Base-by-base conservation (phyloP, 2,329 filamentous ascomycete species). In the Xylariaceae sp. region DNA sequence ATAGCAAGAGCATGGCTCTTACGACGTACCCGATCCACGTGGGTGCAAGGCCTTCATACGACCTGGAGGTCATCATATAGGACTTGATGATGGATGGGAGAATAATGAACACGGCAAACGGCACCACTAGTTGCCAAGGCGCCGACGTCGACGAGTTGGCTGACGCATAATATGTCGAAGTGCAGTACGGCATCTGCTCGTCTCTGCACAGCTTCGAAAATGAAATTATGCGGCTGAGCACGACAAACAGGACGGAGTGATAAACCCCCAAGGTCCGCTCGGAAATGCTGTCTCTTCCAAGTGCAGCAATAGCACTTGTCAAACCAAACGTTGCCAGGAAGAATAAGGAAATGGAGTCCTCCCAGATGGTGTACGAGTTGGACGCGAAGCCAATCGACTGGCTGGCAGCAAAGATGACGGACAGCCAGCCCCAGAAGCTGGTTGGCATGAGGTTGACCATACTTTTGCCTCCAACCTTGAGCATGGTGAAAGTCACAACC, bases 281-380 rank as follows among this genome's bases (percentile, higher is more conserved):
- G 3, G 76, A 68, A 18, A 75, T 67, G 28, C 76, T 73, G 38
- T 81, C 75, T 49, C 89, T 82, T 13, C 87, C 80, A 55, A 95
- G 75, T 1, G 90, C 90, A 2, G 85, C 82, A 11, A 88, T 65
- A 11, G 85, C 77, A 28, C 85, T 79, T n/a, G 84, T 73, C 6
- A 89, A 64, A 22, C 89, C 90, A 60, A 97, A 96, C 0, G 90
- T 93, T 2, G 82, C 81, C 44, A 96, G 78, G 67, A 97, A 91
- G 68, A 95, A 95, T 3, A 95, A 73, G 4, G 95, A 75, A 42
- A 96, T 96, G 12, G 89, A 87, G 58, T 98, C 93, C 67, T 98
- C 93, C 90, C 93, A 98, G 51, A 98, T 95, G 0, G 91, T 97
- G 66, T 90, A 98, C 0, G 93, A 98, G 66, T 98, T 98, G 3